Evolutionary conservation across 1,284 basidiomycete species (phyloP), one percentile per base, ranked within the genome.

Genomic region (Marasmius sp.): DNA sequence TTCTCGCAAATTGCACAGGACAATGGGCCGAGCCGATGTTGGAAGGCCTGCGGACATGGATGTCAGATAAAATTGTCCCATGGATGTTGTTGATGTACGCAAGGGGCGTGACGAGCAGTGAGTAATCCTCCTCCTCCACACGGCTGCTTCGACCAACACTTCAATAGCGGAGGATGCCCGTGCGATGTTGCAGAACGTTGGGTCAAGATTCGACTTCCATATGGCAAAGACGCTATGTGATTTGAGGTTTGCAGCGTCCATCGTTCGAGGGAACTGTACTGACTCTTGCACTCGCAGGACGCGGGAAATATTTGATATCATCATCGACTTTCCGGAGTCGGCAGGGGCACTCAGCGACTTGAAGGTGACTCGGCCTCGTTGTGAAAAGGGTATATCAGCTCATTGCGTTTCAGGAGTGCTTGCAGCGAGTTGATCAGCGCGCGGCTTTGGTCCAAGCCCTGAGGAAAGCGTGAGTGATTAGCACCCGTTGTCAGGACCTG

Each of bases 221-320:
- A 86, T 97, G 67, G 93, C 92, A 74, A 95, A 94, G 75, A 91
- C 89, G 0, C 78, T 97, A 43, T 94, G 91, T 68, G 91, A 95
- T 70, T 77, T 96, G 52, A 81, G 94, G 94, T 94, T 65, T 34
- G 85, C 77, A n/a, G 43, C 33, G 5, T 54, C 20, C 9, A 54
- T 37, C 16, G 10, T 7, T 33, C 22, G 18, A 43, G 58, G 22
- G 52, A 18, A 20, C 18, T 43, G 59, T 38, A 10, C 37, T 47
- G 27, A 8, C 33, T 36, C 6, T 47, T 45, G 20, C 14, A 16
- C 50, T 9, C 41, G 16, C 67, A 95, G 94, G 48, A 94, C 90
- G 0, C 81, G 81, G 56, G 94, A 98, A 75, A 89, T 99, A 18
- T 98, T 97, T 70, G 94, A 97, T 66, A 97, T 99, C 61, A 96